Percentiles rank a stretch among this genome's conserved stretches.
phyloP scores from a whole-genome alignment of 768 basidiomycete species.

The Lentinula aciculospora region DNA sequence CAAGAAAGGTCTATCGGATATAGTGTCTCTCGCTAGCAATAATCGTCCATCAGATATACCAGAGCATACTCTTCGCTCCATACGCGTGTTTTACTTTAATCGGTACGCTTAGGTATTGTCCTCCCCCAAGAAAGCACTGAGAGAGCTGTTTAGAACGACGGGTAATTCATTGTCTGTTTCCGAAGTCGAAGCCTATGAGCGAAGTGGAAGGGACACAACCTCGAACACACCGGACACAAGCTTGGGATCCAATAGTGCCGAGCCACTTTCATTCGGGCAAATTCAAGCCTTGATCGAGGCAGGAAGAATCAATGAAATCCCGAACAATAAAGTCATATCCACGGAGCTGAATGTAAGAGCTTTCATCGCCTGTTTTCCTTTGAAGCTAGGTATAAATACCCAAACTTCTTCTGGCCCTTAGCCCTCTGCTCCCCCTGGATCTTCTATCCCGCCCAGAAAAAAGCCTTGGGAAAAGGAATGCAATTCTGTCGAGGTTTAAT shows the following conservation, averaged over 20 bases:
- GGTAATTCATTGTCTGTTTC: conserved; percentile 38
- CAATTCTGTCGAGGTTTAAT: background rate
- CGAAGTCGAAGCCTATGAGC: conserved; percentile 32
- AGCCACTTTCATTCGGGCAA: conserved; percentile 57
- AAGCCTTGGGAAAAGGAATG: conserved; percentile 63
- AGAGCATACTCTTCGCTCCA: conserved; percentile 45
- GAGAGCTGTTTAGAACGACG: conserved; percentile 23
- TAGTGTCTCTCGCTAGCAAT: conserved; percentile 34
- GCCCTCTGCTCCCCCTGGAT: conserved; percentile 54
- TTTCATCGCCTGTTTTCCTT: conserved; percentile 2
- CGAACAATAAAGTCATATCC: conserved; percentile 72
- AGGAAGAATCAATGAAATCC: conserved; percentile 67
- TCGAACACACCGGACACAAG: background rate
- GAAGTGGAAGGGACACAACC: conserved; percentile 5
- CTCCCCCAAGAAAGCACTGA: background rate
- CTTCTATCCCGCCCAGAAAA: conserved; percentile 40
- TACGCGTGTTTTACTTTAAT: conserved; percentile 73
- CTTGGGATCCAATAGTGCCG: background rate
- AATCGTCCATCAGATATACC: conserved; percentile 26
- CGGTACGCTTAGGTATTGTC: conserved; percentile 24
- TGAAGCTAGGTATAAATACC: conserved; percentile 1
- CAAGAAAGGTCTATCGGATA: conserved; percentile 64
- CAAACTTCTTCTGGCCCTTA: conserved; percentile 25
- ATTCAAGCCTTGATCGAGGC: conserved; percentile 66
- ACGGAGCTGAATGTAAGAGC: conserved; percentile 58